A percentile compares a stretch with the other conserved stretches of the same genome.
Conservation (phyloP, 768 basidiomycete genomes). For the Tephrocybe sp. region DNA sequence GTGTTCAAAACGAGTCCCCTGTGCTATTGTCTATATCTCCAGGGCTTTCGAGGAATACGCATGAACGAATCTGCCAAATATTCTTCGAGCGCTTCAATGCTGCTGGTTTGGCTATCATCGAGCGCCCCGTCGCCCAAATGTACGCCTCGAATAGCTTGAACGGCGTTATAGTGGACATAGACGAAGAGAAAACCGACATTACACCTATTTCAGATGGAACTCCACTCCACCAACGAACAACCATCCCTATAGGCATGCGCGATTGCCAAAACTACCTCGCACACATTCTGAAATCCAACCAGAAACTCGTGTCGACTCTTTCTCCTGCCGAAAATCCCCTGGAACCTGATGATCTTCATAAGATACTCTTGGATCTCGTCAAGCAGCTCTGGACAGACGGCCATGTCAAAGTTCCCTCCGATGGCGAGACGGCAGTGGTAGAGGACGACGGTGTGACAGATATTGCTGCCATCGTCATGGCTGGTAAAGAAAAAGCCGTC, state of each 20-base stretch:
- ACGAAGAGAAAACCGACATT: conserved; percentile 71
- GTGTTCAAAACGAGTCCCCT: conserved; percentile 86
- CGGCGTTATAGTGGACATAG: conserved; percentile 83
- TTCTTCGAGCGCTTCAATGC: conserved; percentile 95
- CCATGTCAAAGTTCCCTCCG: conserved; percentile 69
- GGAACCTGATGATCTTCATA: conserved; percentile 44
- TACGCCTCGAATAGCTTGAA: conserved; percentile 71
- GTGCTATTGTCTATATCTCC: conserved; percentile 70
- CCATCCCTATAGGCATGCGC: conserved; percentile 61
- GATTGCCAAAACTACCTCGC: conserved; percentile 80
- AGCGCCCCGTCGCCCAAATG: conserved; percentile 81
- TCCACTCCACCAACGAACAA: conserved; percentile 48
- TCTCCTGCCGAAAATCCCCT: conserved; percentile 50
- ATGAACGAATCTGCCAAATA: conserved; percentile 75
- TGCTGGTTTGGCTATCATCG: conserved; percentile 75
- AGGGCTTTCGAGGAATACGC: conserved; percentile 60
- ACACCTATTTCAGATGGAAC: conserved; percentile 76
- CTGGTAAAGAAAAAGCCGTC: conserved; percentile 87
- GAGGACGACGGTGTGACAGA: conserved; percentile 89
- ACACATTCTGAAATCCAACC: conserved; percentile 66
- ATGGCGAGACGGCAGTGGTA: conserved; percentile 60
- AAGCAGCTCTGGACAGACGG: conserved; percentile 61
- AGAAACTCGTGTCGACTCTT: conserved; percentile 55
- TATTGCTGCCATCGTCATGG: conserved; percentile 85
- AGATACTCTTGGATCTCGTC: conserved; percentile 61